Evolutionary conservation across 768 basidiomycete genomes (phyloP).

Genomic region (Tulasnella sp.): DNA sequence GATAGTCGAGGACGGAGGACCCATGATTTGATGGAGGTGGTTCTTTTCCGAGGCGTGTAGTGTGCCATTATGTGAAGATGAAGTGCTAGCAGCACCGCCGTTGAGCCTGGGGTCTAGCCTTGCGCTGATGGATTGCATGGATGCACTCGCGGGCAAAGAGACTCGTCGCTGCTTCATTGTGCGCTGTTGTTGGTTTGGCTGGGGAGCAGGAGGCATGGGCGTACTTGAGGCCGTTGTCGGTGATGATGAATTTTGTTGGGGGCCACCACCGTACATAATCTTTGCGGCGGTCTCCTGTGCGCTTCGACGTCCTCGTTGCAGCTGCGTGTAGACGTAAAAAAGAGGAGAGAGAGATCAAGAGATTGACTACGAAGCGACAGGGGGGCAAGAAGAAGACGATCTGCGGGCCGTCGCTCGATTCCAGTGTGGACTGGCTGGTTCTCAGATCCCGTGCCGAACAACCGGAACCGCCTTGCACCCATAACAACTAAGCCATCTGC

Average conservation of each 20-base stretch:
- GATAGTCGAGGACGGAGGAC: conserved; percentile 17
- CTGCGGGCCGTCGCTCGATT: neutral
- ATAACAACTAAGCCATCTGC: too few species aligned
- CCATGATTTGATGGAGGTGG: conserved; percentile 9
- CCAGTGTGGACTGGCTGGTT: neutral
- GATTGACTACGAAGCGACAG: conserved; percentile 19
- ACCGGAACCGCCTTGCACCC: conserved; percentile 18
- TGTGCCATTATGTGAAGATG: conserved; percentile 26
- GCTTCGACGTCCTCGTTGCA: conserved; percentile 8
- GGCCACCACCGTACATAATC: neutral
- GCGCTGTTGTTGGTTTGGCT: conserved; percentile 1
- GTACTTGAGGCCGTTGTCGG: conserved; percentile 19
- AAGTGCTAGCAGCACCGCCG: conserved; percentile 15
- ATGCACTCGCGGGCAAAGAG: conserved; percentile 29
- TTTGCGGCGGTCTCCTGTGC: too few species aligned
- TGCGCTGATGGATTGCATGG: neutral
- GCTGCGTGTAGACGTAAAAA: conserved; percentile 3
- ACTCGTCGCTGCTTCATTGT: conserved; percentile 34
- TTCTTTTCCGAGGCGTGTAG: conserved; percentile 19
- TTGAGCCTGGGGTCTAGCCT: conserved; percentile 18
- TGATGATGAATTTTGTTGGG: conserved; percentile 18
- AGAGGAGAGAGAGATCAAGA: conserved; percentile 6
- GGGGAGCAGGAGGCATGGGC: conserved; percentile 19
- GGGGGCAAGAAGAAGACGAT: neutral
- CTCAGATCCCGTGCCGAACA: neutral